phyloP scores from a whole-genome alignment of 2,329 filamentous ascomycete species.

The Colletotrichum plurivorum region DNA sequence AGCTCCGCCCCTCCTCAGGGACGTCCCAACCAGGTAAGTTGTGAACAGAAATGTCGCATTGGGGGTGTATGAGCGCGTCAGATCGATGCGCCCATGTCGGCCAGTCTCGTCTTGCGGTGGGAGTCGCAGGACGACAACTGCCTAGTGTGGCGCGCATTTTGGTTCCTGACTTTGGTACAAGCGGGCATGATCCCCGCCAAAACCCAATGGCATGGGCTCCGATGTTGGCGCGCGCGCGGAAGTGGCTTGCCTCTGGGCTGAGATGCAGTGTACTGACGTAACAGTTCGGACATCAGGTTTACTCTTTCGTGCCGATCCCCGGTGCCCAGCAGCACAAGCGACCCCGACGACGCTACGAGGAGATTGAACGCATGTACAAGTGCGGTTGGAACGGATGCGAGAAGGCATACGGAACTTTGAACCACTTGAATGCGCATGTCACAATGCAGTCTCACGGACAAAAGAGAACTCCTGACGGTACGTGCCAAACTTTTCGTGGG shows the following conservation, averaged over 20 bases:
- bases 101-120: not conserved
- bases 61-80: not conserved
- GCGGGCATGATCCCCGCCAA: not conserved
- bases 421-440: slow-evolving; percentile 97
- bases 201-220: not conserved
- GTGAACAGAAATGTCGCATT: not conserved
- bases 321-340: slow-evolving; percentile 98
- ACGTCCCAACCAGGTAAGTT: slow-evolving; percentile 73
- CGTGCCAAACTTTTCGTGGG: slow-evolving; percentile 48
- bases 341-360: slow-evolving; percentile 92
- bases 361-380: slow-evolving; percentile 99
- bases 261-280: slow-evolving; percentile 39
- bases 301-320: slow-evolving; percentile 97
- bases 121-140: not conserved
- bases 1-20: slow-evolving; percentile 68
- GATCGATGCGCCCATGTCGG: not conserved
- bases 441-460: slow-evolving; percentile 98
- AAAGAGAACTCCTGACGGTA: slow-evolving; percentile 98
- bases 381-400: slow-evolving; percentile 99
- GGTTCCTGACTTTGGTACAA: not conserved
- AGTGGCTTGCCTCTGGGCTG: not conserved
- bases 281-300: slow-evolving; percentile 74
- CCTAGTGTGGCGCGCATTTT: not conserved
- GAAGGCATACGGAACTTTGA: slow-evolving; percentile 97
- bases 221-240: slow-evolving; percentile 13